Percentiles rank a stretch among this genome's conserved stretches.
These are phyloP conservation scores for Acer negundo DNA, from an alignment of 345 rosid species.

Conservation along the genomic window DNA sequence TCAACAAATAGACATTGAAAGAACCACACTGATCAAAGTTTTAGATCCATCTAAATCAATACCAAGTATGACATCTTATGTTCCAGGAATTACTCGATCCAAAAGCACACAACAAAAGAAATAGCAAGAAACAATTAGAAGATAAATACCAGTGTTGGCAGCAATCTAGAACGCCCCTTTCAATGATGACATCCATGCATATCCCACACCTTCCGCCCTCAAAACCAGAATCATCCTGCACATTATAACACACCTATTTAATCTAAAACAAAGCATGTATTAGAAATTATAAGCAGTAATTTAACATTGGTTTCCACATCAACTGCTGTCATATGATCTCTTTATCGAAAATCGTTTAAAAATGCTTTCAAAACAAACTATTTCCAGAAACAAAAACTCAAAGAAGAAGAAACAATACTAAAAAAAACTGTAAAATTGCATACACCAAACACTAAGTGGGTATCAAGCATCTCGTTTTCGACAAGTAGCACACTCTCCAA, in stretches of 20 bases:
- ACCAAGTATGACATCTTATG: neutral
- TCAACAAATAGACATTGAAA: neutral
- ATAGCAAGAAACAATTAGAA: slow-evolving; percentile 7
- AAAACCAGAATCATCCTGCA: slow-evolving; percentile 56
- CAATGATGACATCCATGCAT: slow-evolving; percentile 94
- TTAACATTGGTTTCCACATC: neutral
- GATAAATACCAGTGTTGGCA: slow-evolving; percentile 84
- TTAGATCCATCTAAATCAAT: neutral
- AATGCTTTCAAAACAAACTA: no score
- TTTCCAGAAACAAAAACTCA: no score
- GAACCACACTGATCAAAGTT: neutral
- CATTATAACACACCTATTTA: neutral
- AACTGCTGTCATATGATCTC: slow-evolving; percentile 2
- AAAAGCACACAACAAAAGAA: slow-evolving; percentile 2
- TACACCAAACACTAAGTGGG: neutral
- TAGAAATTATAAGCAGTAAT: slow-evolving; percentile 13
- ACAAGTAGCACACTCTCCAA: neutral
- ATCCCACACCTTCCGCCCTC: slow-evolving; percentile 96
- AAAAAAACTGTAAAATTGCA: no score
- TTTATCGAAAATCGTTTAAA: no score
- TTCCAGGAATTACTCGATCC: neutral
- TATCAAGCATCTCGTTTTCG: neutral
- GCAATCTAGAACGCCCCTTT: slow-evolving; percentile 95
- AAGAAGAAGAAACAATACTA: no score
- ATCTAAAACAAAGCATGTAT: neutral